phyloP scores from a whole-genome alignment of 768 basidiomycete genomes.

The Lyophyllum semitale region DNA sequence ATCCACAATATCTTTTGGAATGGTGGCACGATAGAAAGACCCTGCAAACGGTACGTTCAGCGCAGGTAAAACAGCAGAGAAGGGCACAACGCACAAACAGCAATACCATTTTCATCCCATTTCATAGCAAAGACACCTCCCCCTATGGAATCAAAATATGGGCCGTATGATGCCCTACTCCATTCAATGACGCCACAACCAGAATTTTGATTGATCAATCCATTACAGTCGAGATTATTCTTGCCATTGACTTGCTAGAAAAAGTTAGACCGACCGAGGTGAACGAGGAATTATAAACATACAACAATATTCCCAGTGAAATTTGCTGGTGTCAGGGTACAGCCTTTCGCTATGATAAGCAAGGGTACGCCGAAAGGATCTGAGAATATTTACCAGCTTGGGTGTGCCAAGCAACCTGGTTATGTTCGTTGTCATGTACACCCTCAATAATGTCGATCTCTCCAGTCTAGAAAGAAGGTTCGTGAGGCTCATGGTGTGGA shows the following conservation, averaged over 20 bases:
- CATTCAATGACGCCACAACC: constrained; percentile 81
- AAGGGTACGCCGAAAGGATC: not conserved
- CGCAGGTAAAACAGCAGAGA: not conserved
- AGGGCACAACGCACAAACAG: constrained; percentile 60
- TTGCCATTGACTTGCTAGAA: constrained; percentile 46
- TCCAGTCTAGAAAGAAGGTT: constrained; percentile 49
- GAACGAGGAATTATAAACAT: constrained; percentile 24
- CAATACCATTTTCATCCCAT: constrained; percentile 80
- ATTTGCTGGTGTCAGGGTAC: constrained; percentile 53
- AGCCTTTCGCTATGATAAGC: constrained; percentile 41
- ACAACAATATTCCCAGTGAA: constrained; percentile 70
- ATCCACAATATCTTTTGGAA: constrained; percentile 64
- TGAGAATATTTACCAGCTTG: constrained; percentile 46
- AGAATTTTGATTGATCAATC: constrained; percentile 52
- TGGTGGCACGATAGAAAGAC: constrained; percentile 81
- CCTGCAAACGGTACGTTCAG: constrained; percentile 39
- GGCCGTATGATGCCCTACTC: constrained; percentile 84
- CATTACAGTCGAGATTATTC: constrained; percentile 58
- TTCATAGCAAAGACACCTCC: constrained; percentile 90
- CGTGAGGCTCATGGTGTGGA: constrained; percentile 1
- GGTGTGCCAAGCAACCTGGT: constrained; percentile 84
- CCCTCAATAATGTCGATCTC: constrained; percentile 88
- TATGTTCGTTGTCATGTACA: constrained; percentile 82
- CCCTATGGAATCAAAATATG: constrained; percentile 74
- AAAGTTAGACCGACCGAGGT: not conserved